Conservation (phyloP, 1,139 yeast genomes). For the Blastobotrys buckinghamii region DNA sequence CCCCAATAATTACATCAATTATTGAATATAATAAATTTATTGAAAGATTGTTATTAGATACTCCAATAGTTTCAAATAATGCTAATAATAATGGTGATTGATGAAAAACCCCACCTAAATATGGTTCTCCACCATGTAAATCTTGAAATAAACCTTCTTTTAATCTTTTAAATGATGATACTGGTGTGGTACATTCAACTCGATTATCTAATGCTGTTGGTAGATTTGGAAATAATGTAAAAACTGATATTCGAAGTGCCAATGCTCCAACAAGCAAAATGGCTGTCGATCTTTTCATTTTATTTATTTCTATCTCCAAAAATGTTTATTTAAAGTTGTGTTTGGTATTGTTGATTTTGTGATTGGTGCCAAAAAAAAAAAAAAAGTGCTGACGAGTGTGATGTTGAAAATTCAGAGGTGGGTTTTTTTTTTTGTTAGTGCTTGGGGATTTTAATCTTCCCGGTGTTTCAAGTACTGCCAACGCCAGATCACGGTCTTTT, state of each 20-base stretch:
- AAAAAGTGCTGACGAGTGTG: too few species aligned
- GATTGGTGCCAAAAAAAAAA: too few species aligned
- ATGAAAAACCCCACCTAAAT: conserved; percentile 81
- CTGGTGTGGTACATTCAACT: conserved; percentile 77
- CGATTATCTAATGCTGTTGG: conserved; percentile 42
- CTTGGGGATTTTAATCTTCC: too few species aligned
- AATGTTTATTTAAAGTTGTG: too few species aligned
- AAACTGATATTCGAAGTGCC: conserved; percentile 23
- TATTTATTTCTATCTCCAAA: too few species aligned
- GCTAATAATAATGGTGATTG: conserved; percentile 69
- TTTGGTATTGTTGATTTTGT: not conserved
- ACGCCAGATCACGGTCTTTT: too few species aligned
- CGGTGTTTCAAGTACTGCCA: too few species aligned
- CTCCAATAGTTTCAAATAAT: conserved; percentile 43
- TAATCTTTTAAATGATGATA: conserved; percentile 59
- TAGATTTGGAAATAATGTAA: conserved; percentile 28
- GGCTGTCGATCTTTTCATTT: not conserved
- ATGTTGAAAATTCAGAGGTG: too few species aligned
- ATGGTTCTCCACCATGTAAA: conserved; percentile 56
- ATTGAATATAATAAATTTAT: conserved; percentile 36
- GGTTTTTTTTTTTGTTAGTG: too few species aligned
- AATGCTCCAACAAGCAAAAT: conserved; percentile 17
- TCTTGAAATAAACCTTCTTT: conserved; percentile 74
- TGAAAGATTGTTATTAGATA: conserved; percentile 19
- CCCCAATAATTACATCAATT: conserved; percentile 39